phyloP scores from a whole-genome alignment of 192 early-diverging fungal species.

The Gigaspora rosea region DNA sequence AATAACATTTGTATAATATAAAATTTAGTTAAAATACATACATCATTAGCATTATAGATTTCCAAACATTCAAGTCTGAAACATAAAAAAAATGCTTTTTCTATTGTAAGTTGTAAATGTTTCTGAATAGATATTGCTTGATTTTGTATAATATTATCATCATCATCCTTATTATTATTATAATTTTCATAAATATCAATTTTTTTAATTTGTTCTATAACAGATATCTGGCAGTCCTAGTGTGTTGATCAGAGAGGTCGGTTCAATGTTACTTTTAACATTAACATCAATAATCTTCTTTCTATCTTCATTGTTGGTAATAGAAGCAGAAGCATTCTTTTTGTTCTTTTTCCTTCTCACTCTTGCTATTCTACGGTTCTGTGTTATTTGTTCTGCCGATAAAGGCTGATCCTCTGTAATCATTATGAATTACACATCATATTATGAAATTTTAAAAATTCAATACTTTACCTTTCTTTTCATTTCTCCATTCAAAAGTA shows the following conservation, averaged over 20 bases:
- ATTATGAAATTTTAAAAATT: too few relatives aligned
- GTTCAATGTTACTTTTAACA: too few relatives aligned
- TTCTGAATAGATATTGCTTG: conserved; percentile 47
- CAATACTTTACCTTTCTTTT: too few relatives aligned
- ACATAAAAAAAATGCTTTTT: conserved; percentile 74
- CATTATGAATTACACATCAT: too few relatives aligned
- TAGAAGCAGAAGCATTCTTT: background rate
- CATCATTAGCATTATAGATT: conserved; percentile 40
- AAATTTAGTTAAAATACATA: background rate
- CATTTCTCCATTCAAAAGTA: conserved; percentile 61
- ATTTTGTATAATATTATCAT: background rate
- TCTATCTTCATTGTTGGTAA: background rate
- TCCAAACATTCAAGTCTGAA: conserved; percentile 59
- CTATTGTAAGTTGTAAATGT: conserved; percentile 65
- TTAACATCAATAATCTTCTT: background rate
- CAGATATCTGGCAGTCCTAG: background rate
- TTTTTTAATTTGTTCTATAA: too few relatives aligned
- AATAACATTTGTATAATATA: background rate
- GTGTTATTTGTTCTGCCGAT: conserved; percentile 7
- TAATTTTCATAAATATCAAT: background rate
- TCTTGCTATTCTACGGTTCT: background rate
- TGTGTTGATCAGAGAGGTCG: background rate
- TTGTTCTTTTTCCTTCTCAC: background rate
- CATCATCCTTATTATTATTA: conserved; percentile 14
- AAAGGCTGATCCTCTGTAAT: too few relatives aligned